These are phyloP conservation scores for Chalciporus pseudorubinellus DNA, from an alignment of 768 basidiomycete genomes.

Conservation along the genomic window DNA sequence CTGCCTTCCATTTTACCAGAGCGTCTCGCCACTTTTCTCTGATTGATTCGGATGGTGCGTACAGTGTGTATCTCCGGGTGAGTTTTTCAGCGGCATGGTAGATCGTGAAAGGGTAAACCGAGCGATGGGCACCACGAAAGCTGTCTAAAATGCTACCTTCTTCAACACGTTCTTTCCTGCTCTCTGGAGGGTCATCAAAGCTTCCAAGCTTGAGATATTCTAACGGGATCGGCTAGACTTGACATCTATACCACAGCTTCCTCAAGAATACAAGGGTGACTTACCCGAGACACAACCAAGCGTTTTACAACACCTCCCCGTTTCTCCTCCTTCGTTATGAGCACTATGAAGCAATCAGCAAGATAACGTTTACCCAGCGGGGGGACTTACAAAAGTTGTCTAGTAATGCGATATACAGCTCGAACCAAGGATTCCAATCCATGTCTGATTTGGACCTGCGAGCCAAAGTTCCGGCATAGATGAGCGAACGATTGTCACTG, in stretches of 20 bases:
- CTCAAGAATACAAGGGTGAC: slow-evolving; percentile 18
- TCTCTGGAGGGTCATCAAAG: slow-evolving; percentile 60
- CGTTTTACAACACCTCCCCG: slow-evolving; percentile 49
- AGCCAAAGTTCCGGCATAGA: slow-evolving; percentile 63
- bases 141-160: slow-evolving; percentile 56
- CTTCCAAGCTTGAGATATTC: slow-evolving; percentile 72
- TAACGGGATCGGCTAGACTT: slow-evolving; percentile 68
- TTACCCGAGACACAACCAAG: slow-evolving; percentile 63
- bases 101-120: slow-evolving; percentile 75
- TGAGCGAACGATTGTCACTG: slow-evolving; percentile 69
- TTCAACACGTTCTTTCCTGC: slow-evolving; percentile 59
- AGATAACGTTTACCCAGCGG: not conserved
- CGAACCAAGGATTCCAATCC: slow-evolving; percentile 68
- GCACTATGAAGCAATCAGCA: slow-evolving; percentile 41
- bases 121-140: slow-evolving; percentile 48
- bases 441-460: slow-evolving; percentile 62
- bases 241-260: slow-evolving; percentile 7
- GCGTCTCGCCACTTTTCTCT: slow-evolving; percentile 63
- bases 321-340: slow-evolving; percentile 62
- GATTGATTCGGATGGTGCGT: slow-evolving; percentile 53
- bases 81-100: slow-evolving; percentile 61
- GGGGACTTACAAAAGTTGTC: slow-evolving; percentile 70
- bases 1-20: slow-evolving; percentile 59
- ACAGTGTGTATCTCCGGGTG: slow-evolving; percentile 69
- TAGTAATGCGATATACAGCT: slow-evolving; percentile 62